A percentile compares a stretch with the other conserved stretches of the same genome.
Conservation (phyloP, 495 filamentous ascomycete genomes). For the Echria macrotheca region DNA sequence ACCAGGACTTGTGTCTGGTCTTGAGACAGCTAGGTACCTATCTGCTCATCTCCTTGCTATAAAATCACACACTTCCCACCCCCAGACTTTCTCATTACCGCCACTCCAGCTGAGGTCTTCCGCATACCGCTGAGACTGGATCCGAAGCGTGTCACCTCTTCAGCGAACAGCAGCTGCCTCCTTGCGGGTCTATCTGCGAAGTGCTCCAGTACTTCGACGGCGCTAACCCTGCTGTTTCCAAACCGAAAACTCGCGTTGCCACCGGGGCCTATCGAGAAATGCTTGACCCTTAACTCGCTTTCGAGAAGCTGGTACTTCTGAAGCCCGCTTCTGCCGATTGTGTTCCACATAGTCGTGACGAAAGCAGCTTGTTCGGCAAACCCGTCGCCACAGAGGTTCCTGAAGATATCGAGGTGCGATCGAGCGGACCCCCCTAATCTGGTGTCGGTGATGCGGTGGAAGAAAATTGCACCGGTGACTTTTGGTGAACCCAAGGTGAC, state of each 20-base stretch:
- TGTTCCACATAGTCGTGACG: conserved; percentile 6
- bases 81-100: neutral
- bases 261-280: neutral
- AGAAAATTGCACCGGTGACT: conserved; percentile 5
- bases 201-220: neutral
- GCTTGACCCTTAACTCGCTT: neutral
- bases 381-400: neutral
- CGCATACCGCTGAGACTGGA: neutral
- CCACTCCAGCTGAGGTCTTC: neutral
- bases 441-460: conserved; percentile 4
- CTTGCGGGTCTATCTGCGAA: neutral
- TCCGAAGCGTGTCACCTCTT: neutral
- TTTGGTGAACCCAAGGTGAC: neutral
- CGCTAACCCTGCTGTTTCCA: neutral
- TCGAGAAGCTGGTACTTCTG: neutral
- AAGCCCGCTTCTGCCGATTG: neutral
- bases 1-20: no score
- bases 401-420: conserved; percentile 1
- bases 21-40: no score
- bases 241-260: neutral
- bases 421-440: neutral
- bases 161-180: neutral
- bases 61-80: neutral
- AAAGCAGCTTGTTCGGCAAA: neutral
- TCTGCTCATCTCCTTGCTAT: neutral